Evolutionary conservation across 352 stramenopile species (phyloP), one percentile per base, ranked within the genome.

Genomic region (Globisporangium megalacanthum): DNA sequence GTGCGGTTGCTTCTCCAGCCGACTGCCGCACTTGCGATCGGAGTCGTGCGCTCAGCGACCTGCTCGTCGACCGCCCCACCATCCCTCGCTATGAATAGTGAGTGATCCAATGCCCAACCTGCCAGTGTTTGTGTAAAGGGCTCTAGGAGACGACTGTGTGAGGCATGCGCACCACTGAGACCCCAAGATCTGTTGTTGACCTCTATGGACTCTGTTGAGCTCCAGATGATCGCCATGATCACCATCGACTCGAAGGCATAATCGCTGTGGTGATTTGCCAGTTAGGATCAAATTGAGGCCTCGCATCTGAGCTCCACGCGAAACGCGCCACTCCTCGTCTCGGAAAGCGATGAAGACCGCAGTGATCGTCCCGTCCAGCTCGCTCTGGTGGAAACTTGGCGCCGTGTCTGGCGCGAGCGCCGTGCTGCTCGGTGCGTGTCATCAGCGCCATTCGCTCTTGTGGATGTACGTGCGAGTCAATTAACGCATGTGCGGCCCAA

Each of bases 301-400:
- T 37, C 33, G 8, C 4, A 8, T n/a, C n/a, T n/a, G n/a, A n/a
- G n/a, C n/a, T n/a, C n/a, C 33, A 37, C 33, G 33, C 33, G 33
- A 37, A 37, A 8, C 33, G 8, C 45, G 19, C 11, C 8, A 42
- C 6, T 29, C 15, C n/a, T 20, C 20, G n/a, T 29, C 39, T 22
- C 10, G 50, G 36, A 25, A n/a, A 56, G 55, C 35, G 19, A 84
- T 79, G 63, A 88, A 88, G 68, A 69, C 60, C 1, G 76, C 72
- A 35, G 75, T 89, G 49, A 75, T 89, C 59, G 65, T 75, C 48
- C 73, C 79, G n/a, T 72, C 75, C 33, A 49, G 68, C 5, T 92
- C 81, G 8, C 61, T 87, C 52, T 94, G 84, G 84, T 94, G 81
- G 82, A 89, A 91, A 62, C 44, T 90, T 5, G 84, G 79, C 51